Percentiles rank a stretch among this genome's conserved stretches.
phyloP scores from a whole-genome alignment of 1,284 basidiomycete genomes.

The Entoloma clypeatum region DNA sequence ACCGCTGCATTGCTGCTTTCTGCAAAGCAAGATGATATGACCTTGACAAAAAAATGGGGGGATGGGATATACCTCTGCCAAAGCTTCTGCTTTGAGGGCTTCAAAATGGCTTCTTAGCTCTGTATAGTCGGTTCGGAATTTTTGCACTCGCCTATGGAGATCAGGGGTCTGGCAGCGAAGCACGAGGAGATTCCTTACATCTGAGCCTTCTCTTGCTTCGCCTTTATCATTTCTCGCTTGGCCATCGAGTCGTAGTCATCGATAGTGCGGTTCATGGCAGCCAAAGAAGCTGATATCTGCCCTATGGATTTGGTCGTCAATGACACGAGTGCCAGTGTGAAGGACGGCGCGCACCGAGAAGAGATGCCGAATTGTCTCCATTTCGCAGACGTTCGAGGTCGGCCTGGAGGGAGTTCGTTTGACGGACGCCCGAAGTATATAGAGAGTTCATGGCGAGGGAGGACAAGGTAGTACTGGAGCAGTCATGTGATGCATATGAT shows the following conservation, averaged over 20 bases:
- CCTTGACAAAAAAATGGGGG: background rate
- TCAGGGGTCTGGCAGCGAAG: slow-evolving; percentile 8
- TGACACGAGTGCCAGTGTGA: background rate
- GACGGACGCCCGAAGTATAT: slow-evolving; percentile 89
- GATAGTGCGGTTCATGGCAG: slow-evolving; percentile 88
- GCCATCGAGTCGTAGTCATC: slow-evolving; percentile 97
- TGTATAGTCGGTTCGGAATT: slow-evolving; percentile 72
- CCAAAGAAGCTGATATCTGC: slow-evolving; percentile 90
- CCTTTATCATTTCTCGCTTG: slow-evolving; percentile 88
- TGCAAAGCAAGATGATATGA: slow-evolving; percentile 26
- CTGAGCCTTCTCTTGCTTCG: slow-evolving; percentile 91
- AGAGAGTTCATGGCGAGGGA: slow-evolving; percentile 77
- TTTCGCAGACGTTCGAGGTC: slow-evolving; percentile 80
- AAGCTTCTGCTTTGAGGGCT: slow-evolving; percentile 53
- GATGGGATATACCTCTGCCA: slow-evolving; percentile 36
- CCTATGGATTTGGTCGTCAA: slow-evolving; percentile 47
- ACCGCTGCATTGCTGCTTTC: slow-evolving; percentile 55
- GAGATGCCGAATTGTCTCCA: slow-evolving; percentile 76
- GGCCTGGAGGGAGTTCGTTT: slow-evolving; percentile 83
- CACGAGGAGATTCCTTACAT: slow-evolving; percentile 50
- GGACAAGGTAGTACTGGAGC: slow-evolving; percentile 12
- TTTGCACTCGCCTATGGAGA: slow-evolving; percentile 68
- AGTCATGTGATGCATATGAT: background rate
- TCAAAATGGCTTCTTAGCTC: slow-evolving; percentile 75
- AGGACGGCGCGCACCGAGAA: slow-evolving; percentile 63